Evolutionary conservation across 371 early-diverging fungal species (phyloP), one percentile per base, ranked within the genome.

Genomic region (Apophysomyces variabilis): DNA sequence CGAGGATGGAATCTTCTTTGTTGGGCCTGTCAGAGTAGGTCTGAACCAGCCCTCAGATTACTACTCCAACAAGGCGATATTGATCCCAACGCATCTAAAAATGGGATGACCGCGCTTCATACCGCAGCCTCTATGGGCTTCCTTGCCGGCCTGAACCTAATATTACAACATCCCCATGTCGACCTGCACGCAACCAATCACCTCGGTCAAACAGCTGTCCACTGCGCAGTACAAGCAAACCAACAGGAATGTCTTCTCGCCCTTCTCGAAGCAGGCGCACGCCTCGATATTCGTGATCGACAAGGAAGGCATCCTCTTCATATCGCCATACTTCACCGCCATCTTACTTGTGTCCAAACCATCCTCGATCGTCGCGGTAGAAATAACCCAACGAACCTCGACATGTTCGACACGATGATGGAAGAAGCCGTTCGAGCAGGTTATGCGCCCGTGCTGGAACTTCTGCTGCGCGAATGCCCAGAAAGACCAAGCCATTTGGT

Each of bases 71-170:
- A 65, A 56, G 66, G 64, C 5, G 70, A 78, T 60, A 64, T 77
- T 21, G 73, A 79, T 58, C 68, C 71, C 57, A 73, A 74, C 41
- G 37, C 68, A 13, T 68, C 62, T 7, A 69, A 70, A 13, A 67
- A 76, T 41, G 64, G 69, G 47, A 71, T 74, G 39, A 78, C 80
- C 5, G 79, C 78, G 3, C 50, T 83, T 3, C 84, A 83, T 26
- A 70, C 74, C 32, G 79, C 84, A 4, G 76, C 70, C 37, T 16
- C 71, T 36, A 41, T 67, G 32, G 79, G 77, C 14, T 82, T 79
- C 56, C 38, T 46, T 11, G 39, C 59, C 21, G 82, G 78, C 18
- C 39, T 82, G 11, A 59, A 67, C 5, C 46, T 71, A 8, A 37
- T 82, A n/a, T 21, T 74, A 2, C 43, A 70, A 32, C 75, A 75